Evolutionary conservation across 1,284 basidiomycete genomes (phyloP), one percentile per base, ranked within the genome.

Genomic region (Cerioporus squamosus): DNA sequence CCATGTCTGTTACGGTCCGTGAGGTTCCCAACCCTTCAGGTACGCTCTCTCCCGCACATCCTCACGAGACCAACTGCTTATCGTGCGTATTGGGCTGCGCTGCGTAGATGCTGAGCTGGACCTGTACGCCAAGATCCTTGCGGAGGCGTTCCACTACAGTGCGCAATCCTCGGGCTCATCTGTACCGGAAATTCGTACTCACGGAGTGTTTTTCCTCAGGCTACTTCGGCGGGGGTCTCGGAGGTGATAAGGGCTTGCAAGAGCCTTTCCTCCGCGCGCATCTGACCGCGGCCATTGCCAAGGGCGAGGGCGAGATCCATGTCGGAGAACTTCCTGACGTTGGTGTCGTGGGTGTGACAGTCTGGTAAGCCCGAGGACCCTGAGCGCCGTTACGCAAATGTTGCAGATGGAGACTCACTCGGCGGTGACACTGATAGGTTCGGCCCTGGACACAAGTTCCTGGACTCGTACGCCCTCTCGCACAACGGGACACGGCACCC

Each of bases 101-200:
- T 40, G 39, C 39, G 44, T 22, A 60, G 59, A 60, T 20, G 45
- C 45, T 3, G 59, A 55, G 36, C 33, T 60, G 3, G 31, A 45
- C 33, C 20, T n/a, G 5, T 60, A 55, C 33, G 24, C 50, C 5
- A 60, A 55, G 29, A 9, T 63, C n/a, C 60, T 65, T 18, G 58
- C 58, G 0, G 58, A 62, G 20, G 50, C 63, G 29, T 65, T 65
- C 44, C 22, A 53, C 5, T 59, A 62, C 48, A 42, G 63, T 65
- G 7, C 17, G 63, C 15, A 17, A 9, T 20, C 47, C 18, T 10
- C 15, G 33, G n/a, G 14, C 23, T 20, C 14, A 2, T 15, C 26
- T 8, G 17, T 15, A 9, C 7, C 20, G 20, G n/a, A 18, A 18
- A 42, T 42, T 42, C 7, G 6, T n/a, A 22, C 40, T 42, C n/a